Evolutionary conservation across 495 filamentous ascomycete species (phyloP).

Genomic region (Articulospora tetracladia): DNA sequence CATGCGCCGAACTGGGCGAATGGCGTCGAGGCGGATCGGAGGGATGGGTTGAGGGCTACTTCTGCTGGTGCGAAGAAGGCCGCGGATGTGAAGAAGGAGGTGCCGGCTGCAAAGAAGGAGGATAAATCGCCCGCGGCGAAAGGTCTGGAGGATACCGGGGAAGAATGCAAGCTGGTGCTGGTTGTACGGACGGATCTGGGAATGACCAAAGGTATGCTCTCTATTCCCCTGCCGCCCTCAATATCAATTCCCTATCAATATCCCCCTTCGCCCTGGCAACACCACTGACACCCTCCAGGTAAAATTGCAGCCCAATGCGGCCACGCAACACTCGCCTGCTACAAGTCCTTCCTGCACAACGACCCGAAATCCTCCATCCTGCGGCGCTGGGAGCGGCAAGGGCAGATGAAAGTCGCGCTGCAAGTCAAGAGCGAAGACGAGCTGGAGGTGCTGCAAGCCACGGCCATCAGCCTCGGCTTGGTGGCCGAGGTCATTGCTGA

Average conservation of each 20-base stretch:
- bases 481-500: constrained; percentile 87
- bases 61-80: constrained; percentile 17
- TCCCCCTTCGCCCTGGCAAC: too few relatives aligned
- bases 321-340: constrained; percentile 96
- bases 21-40: constrained; percentile 41
- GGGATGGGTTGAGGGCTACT: constrained; percentile 40
- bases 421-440: constrained; percentile 84
- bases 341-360: constrained; percentile 67
- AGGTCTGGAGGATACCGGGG: constrained; percentile 36
- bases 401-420: constrained; percentile 90
- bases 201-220: constrained; percentile 82
- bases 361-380: constrained; percentile 56
- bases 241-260: neutral
- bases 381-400: constrained; percentile 73
- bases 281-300: constrained; percentile 46
- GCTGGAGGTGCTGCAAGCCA: constrained; percentile 67
- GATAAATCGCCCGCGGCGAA: too few relatives aligned
- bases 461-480: constrained; percentile 77
- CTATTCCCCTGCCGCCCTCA: neutral
- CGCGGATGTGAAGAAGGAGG: constrained; percentile 3
- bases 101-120: constrained; percentile 5
- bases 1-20: constrained; percentile 58
- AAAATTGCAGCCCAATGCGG: constrained; percentile 96
- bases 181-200: constrained; percentile 91
- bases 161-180: constrained; percentile 92